Conservation (phyloP, 2,329 filamentous ascomycete species). For the Trematosphaeria pertusa region DNA sequence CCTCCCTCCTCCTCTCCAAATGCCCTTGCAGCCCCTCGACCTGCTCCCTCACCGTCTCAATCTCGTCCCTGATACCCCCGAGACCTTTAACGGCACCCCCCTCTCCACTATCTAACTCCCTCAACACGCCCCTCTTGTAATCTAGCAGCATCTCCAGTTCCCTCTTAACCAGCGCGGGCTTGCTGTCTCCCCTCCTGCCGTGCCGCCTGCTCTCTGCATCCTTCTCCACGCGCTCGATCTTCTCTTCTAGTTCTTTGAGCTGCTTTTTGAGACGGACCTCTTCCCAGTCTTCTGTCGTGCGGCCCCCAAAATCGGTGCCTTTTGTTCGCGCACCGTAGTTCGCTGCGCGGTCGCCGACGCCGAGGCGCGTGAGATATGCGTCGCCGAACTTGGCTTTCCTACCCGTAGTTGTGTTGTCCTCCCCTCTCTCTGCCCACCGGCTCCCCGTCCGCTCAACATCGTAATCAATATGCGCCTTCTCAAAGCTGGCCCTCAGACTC, state of each 20-base stretch:
- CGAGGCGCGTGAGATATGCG: conserved; percentile 90
- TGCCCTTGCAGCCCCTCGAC: conserved; percentile 89
- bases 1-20: conserved; percentile 75
- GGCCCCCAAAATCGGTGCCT: conserved; percentile 88
- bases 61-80: conserved; percentile 81
- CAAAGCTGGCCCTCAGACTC: conserved; percentile 88
- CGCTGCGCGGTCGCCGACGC: conserved; percentile 71
- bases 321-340: conserved; percentile 72
- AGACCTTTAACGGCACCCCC: conserved; percentile 69
- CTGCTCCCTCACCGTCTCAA: conserved; percentile 91
- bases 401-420: conserved; percentile 82
- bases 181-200: conserved; percentile 70
- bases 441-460: conserved; percentile 80
- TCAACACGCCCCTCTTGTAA: conserved; percentile 84
- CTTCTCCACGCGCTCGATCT: conserved; percentile 82
- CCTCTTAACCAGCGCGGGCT: conserved; percentile 89
- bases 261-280: conserved; percentile 95
- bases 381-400: conserved; percentile 98
- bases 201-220: conserved; percentile 66
- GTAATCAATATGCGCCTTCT: conserved; percentile 96
- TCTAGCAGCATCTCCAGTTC: conserved; percentile 94
- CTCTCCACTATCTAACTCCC: conserved; percentile 75
- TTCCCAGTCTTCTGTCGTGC: conserved; percentile 93
- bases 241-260: conserved; percentile 84
- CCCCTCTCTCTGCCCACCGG: conserved; percentile 79